Conservation (phyloP, 176 grass and related monocot species). For the Otatea glauca region DNA sequence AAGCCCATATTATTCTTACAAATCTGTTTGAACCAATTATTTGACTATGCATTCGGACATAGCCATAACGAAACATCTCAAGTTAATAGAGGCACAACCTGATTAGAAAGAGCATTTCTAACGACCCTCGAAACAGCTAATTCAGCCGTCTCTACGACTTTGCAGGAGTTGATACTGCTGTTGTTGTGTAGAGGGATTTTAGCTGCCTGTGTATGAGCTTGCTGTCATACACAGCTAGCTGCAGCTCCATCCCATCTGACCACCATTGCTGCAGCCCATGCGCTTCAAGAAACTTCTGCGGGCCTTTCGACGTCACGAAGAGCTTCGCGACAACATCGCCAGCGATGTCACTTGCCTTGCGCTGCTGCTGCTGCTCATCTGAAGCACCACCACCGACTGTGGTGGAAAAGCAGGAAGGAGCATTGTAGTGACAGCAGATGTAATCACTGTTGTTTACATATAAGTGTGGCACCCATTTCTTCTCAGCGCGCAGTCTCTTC, state of each 20-base stretch:
- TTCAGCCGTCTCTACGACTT: constrained; percentile 42
- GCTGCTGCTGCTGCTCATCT: constrained; percentile 35
- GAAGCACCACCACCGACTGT: constrained; percentile 38
- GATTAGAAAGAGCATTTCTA: constrained; percentile 67
- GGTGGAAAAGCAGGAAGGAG: constrained; percentile 51
- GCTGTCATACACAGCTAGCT: constrained; percentile 72
- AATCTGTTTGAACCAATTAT: constrained; percentile 32
- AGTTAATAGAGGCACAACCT: constrained; percentile 17
- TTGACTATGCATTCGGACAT: neutral
- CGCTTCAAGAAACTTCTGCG: constrained; percentile 77
- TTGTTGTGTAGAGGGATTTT: constrained; percentile 65
- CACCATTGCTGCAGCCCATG: constrained; percentile 94
- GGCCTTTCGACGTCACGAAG: constrained; percentile 79
- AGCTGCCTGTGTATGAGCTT: constrained; percentile 86
- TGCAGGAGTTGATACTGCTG: constrained; percentile 35
- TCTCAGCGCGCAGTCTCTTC: constrained; percentile 45
- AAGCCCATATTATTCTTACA: constrained; percentile 31
- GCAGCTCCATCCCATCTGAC: constrained; percentile 83
- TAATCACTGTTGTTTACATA: constrained; percentile 96
- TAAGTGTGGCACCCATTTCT: constrained; percentile 87
- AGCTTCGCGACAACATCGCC: constrained; percentile 64
- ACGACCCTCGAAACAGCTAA: constrained; percentile 19
- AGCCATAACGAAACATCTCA: constrained; percentile 31
- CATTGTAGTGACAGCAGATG: constrained; percentile 85
- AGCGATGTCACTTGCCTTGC: constrained; percentile 45